These are phyloP conservation scores for Leccinum griseonigrum DNA, from an alignment of 1,284 basidiomycete species.

Conservation along the genomic window DNA sequence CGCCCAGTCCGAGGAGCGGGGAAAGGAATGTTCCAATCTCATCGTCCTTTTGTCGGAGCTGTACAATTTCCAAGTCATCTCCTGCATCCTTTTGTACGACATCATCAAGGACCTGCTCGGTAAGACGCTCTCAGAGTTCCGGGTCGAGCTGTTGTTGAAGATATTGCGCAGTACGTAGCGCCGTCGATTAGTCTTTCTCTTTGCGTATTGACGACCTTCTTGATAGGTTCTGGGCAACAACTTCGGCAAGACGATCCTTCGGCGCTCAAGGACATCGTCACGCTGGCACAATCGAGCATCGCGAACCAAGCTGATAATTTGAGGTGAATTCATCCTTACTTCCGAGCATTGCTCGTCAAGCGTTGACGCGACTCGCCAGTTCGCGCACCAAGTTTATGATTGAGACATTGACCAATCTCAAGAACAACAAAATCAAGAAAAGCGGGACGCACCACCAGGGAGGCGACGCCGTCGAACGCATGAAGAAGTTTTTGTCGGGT, in stretches of 20 bases:
- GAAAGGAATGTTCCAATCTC: slow-evolving; percentile 90
- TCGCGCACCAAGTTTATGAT: slow-evolving; percentile 91
- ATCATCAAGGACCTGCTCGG: slow-evolving; percentile 80
- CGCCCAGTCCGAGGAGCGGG: slow-evolving; percentile 36
- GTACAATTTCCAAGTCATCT: slow-evolving; percentile 95
- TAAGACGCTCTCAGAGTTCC: slow-evolving; percentile 66
- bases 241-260: slow-evolving; percentile 86
- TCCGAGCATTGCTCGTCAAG: background rate
- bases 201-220: slow-evolving; percentile 9
- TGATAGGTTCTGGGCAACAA: slow-evolving; percentile 79
- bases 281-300: slow-evolving; percentile 77
- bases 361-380: slow-evolving; percentile 39
- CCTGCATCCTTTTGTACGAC: slow-evolving; percentile 87
- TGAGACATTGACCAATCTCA: slow-evolving; percentile 85
- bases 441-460: slow-evolving; percentile 58
- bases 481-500: slow-evolving; percentile 81
- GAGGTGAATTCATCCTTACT: slow-evolving; percentile 44
- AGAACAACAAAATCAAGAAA: slow-evolving; percentile 85
- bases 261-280: slow-evolving; percentile 81
- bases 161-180: slow-evolving; percentile 68
- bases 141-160: slow-evolving; percentile 87
- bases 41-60: slow-evolving; percentile 87
- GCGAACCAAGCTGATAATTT: slow-evolving; percentile 52
- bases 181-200: background rate
- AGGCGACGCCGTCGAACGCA: slow-evolving; percentile 71